phyloP scores from a whole-genome alignment of 1,284 basidiomycete species.

The Ustilago crameri region DNA sequence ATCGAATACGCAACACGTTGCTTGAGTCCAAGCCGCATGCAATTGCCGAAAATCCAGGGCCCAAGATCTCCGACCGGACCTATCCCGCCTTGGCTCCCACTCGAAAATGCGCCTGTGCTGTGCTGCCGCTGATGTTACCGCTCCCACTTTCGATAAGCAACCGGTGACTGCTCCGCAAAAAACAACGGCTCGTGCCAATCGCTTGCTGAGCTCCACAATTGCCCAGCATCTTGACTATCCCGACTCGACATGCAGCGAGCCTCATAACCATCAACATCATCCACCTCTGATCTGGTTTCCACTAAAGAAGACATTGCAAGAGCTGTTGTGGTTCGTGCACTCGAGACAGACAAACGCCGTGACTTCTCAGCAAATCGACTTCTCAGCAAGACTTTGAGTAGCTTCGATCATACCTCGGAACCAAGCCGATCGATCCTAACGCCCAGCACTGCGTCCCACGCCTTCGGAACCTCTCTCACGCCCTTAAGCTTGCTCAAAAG shows the following conservation, averaged over 20 bases:
- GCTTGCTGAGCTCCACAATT: not conserved
- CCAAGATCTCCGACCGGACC: slow-evolving; percentile 7
- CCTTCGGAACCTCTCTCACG: not conserved
- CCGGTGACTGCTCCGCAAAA: not conserved
- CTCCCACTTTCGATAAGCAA: not conserved
- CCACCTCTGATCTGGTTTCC: not conserved
- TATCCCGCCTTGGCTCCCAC: slow-evolving; percentile 2
- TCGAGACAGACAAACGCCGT: not conserved
- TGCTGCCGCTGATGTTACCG: not conserved
- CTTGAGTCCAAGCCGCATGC: slow-evolving; percentile 1
- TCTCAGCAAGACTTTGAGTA: no score
- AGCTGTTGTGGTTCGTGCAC: not conserved
- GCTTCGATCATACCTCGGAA: no score
- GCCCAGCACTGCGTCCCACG: not conserved
- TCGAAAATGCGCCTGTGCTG: not conserved
- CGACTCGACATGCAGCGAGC: not conserved
- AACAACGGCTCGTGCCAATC: not conserved
- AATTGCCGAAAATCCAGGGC: slow-evolving; percentile 15
- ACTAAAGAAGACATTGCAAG: not conserved
- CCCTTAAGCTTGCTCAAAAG: not conserved
- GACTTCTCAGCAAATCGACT: not conserved
- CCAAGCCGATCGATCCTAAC: not conserved
- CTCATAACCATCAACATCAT: not conserved
- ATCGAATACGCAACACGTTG: no score
- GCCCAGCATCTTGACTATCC: not conserved